phyloP scores from a whole-genome alignment of 768 basidiomycete genomes.

The Clitopilus passeckerianus region DNA sequence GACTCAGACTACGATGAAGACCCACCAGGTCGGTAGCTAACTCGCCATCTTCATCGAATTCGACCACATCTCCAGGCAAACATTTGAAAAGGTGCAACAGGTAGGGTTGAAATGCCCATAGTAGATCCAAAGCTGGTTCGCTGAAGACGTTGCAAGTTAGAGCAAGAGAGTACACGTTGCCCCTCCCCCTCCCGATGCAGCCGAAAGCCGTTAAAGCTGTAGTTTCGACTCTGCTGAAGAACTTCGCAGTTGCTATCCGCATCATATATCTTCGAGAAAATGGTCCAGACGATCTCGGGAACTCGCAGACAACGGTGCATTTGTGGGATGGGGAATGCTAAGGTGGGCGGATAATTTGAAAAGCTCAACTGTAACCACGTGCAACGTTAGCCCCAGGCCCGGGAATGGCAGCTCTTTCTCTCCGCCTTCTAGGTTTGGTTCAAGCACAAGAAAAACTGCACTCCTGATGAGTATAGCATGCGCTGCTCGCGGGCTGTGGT shows the following conservation, averaged over 20 bases:
- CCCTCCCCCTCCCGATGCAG: no score
- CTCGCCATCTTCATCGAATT: no score
- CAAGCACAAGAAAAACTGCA: no score
- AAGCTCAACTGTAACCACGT: no score
- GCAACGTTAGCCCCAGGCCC: no score
- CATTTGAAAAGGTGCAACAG: not conserved
- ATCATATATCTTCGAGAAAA: conserved; percentile 1
- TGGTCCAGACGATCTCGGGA: conserved; percentile 8
- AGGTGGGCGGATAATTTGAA: no score
- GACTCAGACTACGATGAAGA: no score
- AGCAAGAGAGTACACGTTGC: not conserved
- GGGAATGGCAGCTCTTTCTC: no score
- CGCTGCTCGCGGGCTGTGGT: no score
- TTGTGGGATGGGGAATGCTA: not conserved
- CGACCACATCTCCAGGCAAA: not conserved
- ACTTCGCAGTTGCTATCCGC: not conserved
- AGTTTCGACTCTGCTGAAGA: not conserved
- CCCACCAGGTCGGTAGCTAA: no score
- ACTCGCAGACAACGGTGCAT: conserved; percentile 8
- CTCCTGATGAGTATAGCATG: no score
- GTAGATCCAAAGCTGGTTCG: not conserved
- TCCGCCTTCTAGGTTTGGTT: no score
- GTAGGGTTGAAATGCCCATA: not conserved
- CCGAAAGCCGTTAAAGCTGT: not conserved
- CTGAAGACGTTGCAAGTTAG: not conserved